Percentiles rank a stretch among this genome's conserved stretches.
Conservation (phyloP, 2,329 filamentous ascomycete species). For the Aspergillus costaricaensis region DNA sequence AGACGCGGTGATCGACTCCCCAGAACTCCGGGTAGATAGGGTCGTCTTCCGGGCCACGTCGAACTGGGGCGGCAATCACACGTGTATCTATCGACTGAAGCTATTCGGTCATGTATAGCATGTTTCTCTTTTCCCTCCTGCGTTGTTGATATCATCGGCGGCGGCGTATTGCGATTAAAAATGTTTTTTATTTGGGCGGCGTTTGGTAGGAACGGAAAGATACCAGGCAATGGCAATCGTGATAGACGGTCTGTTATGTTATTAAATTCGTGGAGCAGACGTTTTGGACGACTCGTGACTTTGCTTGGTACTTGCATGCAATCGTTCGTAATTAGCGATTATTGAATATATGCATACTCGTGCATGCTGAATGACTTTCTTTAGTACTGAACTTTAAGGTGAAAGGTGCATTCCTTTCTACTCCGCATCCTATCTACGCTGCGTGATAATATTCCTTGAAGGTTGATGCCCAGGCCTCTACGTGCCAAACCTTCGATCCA, state of each 20-base stretch:
- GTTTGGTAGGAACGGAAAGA: neutral
- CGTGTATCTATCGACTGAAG: conserved; percentile 50
- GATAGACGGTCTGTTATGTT: neutral
- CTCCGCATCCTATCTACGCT: too few species aligned
- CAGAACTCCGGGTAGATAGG: conserved; percentile 38
- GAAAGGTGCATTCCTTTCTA: too few species aligned
- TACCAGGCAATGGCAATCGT: neutral
- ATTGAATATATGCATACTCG: too few species aligned
- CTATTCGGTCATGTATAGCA: conserved; percentile 42
- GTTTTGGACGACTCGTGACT: neutral
- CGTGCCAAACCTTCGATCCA: too few species aligned
- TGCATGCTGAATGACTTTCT: too few species aligned
- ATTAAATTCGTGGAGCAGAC: too few species aligned
- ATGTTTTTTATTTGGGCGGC: neutral
- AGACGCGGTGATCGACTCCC: conserved; percentile 40
- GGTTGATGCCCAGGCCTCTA: too few species aligned
- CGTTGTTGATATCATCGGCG: neutral
- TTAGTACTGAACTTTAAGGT: too few species aligned
- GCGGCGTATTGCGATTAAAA: neutral
- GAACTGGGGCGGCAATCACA: conserved; percentile 48
- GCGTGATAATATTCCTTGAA: neutral
- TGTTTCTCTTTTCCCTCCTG: neutral
- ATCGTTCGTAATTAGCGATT: neutral
- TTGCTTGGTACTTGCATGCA: neutral
- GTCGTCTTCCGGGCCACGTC: conserved; percentile 46